Base-by-base conservation (phyloP, 1,284 basidiomycete species). In the Chondrostereum purpureum region DNA sequence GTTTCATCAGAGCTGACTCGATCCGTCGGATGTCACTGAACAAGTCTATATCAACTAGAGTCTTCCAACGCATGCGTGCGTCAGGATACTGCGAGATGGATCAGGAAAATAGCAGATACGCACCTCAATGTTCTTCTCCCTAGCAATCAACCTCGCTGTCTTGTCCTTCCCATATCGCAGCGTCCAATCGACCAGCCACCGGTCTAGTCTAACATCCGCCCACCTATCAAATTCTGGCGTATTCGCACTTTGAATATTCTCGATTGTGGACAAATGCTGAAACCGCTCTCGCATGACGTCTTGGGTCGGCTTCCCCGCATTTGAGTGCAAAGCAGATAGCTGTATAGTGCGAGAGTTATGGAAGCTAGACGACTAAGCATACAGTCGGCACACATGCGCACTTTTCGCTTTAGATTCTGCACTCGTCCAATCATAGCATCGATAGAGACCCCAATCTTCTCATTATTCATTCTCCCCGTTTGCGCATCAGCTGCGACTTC, bases 171-270 rank as follows among this genome's bases (percentile, higher is more conserved):
- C 87, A 37, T 75, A 72, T 20, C 93, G 72, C 34, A 98, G 69
- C 38, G 88, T 78, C 82, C 93, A 95, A 62, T 99, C 95, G 1
- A 92, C 84, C 20, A 99, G 70, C 83, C 94, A 96, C 50, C 95
- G 69, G 58, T 94, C 87, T 6, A 98, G 68, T 21, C 92, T 72
- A 33, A 74, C 81, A 53, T 88, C 81, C 13, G 83, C 78, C 90
- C 90, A 95, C 38, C 78, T 69, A 13, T 72, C 69, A 61, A 82
- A 88, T 47, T 82, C 79, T 5, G 77, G 70, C 45, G 73, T 70
- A 45, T 64, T 73, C 6, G 72, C 62, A 43, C 60, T 68, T 46
- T 75, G 69, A 45, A 83, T 58, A 18, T 64, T 63, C 56, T 90
- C 85, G 1, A 89, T 58, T 14, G 66, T 57, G 16, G 75, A 70